These are phyloP conservation scores for Apocynum venetum DNA, from an alignment of 257 asterid genomes.

Conservation along the genomic window DNA sequence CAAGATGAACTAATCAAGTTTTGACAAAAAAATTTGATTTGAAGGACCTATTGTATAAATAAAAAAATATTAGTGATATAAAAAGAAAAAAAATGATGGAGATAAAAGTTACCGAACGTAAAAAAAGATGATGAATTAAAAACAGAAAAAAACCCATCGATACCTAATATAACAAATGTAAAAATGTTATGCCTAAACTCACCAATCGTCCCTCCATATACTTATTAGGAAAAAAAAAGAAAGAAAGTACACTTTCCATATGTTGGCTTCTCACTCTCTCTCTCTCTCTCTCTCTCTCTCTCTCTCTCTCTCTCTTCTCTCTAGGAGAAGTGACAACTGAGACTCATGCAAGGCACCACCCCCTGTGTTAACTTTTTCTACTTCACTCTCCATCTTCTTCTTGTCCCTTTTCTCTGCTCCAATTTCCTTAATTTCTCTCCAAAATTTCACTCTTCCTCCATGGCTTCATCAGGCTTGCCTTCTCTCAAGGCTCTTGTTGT, in stretches of 20 bases:
- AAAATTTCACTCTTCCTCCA: not conserved
- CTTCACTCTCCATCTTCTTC: not conserved
- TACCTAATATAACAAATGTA: too few relatives aligned
- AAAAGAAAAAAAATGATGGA: too few relatives aligned
- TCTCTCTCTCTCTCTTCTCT: conserved; percentile 8
- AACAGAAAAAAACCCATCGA: too few relatives aligned
- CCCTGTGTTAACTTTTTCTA: not conserved
- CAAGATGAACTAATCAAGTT: too few relatives aligned
- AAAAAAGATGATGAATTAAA: too few relatives aligned
- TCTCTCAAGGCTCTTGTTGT: conserved; percentile 31
- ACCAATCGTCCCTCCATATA: too few relatives aligned
- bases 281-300: conserved; percentile 12
- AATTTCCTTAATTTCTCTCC: not conserved
- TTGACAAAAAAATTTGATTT: too few relatives aligned
- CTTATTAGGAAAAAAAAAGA: too few relatives aligned
- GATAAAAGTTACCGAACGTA: too few relatives aligned
- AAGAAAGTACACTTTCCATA: not conserved
- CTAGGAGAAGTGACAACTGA: conserved; percentile 23
- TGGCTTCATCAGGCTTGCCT: conserved; percentile 23
- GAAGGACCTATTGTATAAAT: too few relatives aligned
- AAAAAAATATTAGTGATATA: too few relatives aligned
- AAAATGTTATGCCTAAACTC: too few relatives aligned
- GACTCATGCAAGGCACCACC: conserved; percentile 23
- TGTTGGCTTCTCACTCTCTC: not conserved
- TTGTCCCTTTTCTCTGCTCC: conserved; percentile 1